Evolutionary conservation across 2,329 filamentous ascomycete species (phyloP).

Genomic region (Aspergillus amoenus): DNA sequence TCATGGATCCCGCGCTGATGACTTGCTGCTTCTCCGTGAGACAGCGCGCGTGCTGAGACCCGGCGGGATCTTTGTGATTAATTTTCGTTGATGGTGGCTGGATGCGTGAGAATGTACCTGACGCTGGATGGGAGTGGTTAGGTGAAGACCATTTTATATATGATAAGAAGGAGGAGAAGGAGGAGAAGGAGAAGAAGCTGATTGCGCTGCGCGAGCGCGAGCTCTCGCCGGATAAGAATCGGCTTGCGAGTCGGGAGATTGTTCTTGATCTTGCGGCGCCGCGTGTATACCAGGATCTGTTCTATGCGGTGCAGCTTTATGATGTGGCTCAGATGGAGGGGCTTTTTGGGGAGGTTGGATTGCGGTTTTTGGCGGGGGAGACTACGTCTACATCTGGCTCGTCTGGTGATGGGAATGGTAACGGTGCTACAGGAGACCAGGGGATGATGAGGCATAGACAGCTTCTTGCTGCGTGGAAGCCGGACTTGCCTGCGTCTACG

Average conservation of each 20-base stretch:
- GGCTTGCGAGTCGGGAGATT: background rate
- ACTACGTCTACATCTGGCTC: background rate
- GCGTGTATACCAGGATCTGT: background rate
- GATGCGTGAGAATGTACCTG: background rate
- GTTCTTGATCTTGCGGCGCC: background rate
- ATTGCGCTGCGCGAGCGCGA: background rate
- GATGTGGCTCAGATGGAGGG: background rate
- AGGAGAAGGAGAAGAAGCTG: background rate
- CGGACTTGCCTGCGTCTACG: background rate
- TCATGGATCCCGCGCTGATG: background rate
- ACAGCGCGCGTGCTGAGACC: background rate
- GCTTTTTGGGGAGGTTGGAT: background rate
- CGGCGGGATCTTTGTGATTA: background rate
- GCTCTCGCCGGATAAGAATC: background rate
- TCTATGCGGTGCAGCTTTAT: background rate
- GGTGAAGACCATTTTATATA: background rate
- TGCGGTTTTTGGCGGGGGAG: background rate
- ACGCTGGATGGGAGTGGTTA: background rate
- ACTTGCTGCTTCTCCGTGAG: background rate
- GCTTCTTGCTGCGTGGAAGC: background rate
- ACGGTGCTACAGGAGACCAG: background rate
- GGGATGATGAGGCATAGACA: background rate
- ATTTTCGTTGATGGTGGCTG: background rate
- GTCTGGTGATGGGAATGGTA: background rate
- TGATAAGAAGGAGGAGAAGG: too few species aligned